A percentile compares a stretch with the other conserved stretches of the same genome.
These are phyloP conservation scores for Mycotypha africana DNA, from an alignment of 371 early-diverging fungal species.

Conservation along the genomic window DNA sequence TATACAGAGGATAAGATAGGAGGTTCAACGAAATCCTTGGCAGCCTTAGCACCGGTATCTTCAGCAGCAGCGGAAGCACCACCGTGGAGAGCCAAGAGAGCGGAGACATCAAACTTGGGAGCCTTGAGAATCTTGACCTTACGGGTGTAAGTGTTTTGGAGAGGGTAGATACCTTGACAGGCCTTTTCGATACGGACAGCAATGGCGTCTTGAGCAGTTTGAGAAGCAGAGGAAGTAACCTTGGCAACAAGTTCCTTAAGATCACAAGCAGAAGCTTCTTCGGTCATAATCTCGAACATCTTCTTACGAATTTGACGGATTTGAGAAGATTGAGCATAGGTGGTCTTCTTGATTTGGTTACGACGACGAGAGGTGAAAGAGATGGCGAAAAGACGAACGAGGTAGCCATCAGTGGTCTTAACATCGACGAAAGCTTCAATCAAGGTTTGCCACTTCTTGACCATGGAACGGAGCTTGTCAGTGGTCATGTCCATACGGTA, in stretches of 20 bases:
- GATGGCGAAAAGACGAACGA: constrained; percentile 94
- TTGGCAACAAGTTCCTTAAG: constrained; percentile 89
- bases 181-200: constrained; percentile 96
- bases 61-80: constrained; percentile 69
- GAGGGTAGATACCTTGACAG: constrained; percentile 94
- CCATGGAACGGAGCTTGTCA: constrained; percentile 98
- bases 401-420: constrained; percentile 99
- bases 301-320: constrained; percentile 97
- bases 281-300: constrained; percentile 96
- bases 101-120: constrained; percentile 90
- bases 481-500: constrained; percentile 99
- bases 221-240: constrained; percentile 62
- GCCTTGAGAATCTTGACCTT: constrained; percentile 99
- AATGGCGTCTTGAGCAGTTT: constrained; percentile 54
- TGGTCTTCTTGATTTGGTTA: constrained; percentile 94
- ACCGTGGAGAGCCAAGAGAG: constrained; percentile 93
- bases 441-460: constrained; percentile 99
- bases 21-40: constrained; percentile 74
- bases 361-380: constrained; percentile 94
- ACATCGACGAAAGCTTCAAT: constrained; percentile 98
- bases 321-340: constrained; percentile 94
- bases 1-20: constrained; percentile 66
- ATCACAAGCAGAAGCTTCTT: constrained; percentile 56
- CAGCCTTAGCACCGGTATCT: constrained; percentile 65
- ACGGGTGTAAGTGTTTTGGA: constrained; percentile 95